Evolutionary conservation across 305 asterid species (phyloP).

Genomic region (Lippia alba): DNA sequence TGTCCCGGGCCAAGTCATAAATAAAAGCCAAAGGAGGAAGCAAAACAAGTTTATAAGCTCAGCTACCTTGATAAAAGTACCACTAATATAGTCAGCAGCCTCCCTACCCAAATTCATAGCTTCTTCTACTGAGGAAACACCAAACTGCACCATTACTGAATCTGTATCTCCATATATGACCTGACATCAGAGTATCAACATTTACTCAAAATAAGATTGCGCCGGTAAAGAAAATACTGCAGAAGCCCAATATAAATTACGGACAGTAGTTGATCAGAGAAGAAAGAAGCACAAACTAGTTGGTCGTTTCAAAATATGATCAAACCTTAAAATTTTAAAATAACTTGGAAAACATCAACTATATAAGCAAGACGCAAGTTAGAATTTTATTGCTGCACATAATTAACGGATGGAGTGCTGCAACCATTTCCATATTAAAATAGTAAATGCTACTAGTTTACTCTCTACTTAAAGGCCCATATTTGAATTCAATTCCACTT

Average conservation of each 20-base stretch:
- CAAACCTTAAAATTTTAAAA: too few relatives aligned
- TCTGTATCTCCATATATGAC: constrained; percentile 99
- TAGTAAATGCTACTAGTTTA: too few relatives aligned
- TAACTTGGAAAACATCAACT: too few relatives aligned
- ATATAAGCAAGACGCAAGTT: too few relatives aligned
- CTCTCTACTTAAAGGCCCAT: too few relatives aligned
- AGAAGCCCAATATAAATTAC: neutral
- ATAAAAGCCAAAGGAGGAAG: constrained; percentile 28
- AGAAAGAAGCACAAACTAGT: constrained; percentile 21
- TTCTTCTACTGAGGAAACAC: constrained; percentile 88
- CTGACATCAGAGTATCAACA: constrained; percentile 47
- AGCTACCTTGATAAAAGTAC: constrained; percentile 83
- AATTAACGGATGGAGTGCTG: too few relatives aligned
- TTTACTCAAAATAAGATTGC: constrained; percentile 16
- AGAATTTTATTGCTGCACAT: too few relatives aligned
- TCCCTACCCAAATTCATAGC: constrained; percentile 96
- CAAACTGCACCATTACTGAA: constrained; percentile 99
- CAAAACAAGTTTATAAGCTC: constrained; percentile 29
- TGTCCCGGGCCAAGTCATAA: constrained; percentile 17
- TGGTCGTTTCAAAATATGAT: too few relatives aligned
- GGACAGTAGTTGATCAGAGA: constrained; percentile 16
- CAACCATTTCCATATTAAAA: too few relatives aligned
- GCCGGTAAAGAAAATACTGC: constrained; percentile 12
- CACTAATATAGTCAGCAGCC: constrained; percentile 95
- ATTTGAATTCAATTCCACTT: too few relatives aligned